Base-by-base conservation (phyloP, 164 flowering plant genomes). In the Cinnamomum micranthum region DNA sequence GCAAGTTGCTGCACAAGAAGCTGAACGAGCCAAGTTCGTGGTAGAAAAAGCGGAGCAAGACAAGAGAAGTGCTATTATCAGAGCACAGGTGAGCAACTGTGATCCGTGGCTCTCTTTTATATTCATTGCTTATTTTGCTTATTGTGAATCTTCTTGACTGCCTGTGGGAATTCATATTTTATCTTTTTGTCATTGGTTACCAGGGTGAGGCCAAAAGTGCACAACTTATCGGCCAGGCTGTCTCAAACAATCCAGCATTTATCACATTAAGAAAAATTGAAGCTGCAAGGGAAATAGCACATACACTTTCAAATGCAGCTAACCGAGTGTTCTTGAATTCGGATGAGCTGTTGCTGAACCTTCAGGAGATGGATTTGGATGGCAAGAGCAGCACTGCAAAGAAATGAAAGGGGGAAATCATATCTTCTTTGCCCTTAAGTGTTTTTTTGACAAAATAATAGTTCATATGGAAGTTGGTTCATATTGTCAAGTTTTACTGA, bases 21-120 rank as follows among this genome's bases (percentile, higher is more conserved):
- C 91, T 31, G 89, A 89, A 77, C 82, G 91, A 41, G 88, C 94
- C 75, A 89, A 87, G 68, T 89, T 83, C 80, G 85, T 90, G 65
- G 92, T 89, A 55, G 91, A 87, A 58, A 90, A 90, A 74, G 91
- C 93, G 22, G 93, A 90, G 81, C 93, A 90, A 77, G 93, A 90
- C 81, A 90, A 87, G 85, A 85, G 58, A 80, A 86, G 90, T 85
- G 91, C 91, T 65, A 47, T 90, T 47, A 84, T 90, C 80, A 81
- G 91, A 81, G 93, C 93, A 31, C 86, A 88, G 86, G 90, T 88
- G 24, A 79, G 85, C 12, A 74, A 69, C 51, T 51, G 20, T 27
- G n/a, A 5, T 51, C 31, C 5, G 27, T 10, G 23, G 13, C 12
- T 64, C 55, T 23, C 27, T 66, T 23, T 4, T 66, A 14, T 24